These are phyloP conservation scores for Fusarium pseudocircinatum DNA, from an alignment of 2,329 filamentous ascomycete species.

Conservation along the genomic window DNA sequence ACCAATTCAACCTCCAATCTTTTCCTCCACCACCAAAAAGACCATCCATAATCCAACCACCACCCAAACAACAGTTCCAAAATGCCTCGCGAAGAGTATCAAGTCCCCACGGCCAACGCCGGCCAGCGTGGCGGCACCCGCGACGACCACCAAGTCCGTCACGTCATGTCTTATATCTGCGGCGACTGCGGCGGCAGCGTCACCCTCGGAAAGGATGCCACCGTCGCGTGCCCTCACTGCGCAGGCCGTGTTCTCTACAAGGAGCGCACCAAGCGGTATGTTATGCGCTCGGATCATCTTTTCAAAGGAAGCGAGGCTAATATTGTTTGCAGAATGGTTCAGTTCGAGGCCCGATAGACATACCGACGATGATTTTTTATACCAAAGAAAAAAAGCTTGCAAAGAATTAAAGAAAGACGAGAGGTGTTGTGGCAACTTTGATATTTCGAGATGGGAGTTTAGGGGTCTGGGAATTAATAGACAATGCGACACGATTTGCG, in stretches of 20 bases:
- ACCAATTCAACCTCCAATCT: constrained; percentile 35
- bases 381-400: constrained; percentile 19
- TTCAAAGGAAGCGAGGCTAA: too few species aligned
- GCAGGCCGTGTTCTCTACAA: constrained; percentile 97
- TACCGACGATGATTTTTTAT: not conserved
- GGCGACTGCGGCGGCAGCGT: constrained; percentile 56
- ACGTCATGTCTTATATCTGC: constrained; percentile 54
- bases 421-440: constrained; percentile 29
- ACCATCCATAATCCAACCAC: not conserved
- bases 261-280: constrained; percentile 95
- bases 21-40: constrained; percentile 24
- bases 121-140: constrained; percentile 55
- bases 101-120: constrained; percentile 69
- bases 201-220: constrained; percentile 57
- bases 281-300: too few species aligned
- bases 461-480: constrained; percentile 37
- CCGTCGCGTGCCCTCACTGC: constrained; percentile 67
- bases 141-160: constrained; percentile 51
- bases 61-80: constrained; percentile 5
- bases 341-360: constrained; percentile 88
- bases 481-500: constrained; percentile 26
- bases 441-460: constrained; percentile 41
- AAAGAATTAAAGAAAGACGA: constrained; percentile 4
- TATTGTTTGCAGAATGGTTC: constrained; percentile 98
- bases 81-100: constrained; percentile 81